phyloP scores from a whole-genome alignment of 2,329 filamentous ascomycete species.

The Scedosporium boydii region DNA sequence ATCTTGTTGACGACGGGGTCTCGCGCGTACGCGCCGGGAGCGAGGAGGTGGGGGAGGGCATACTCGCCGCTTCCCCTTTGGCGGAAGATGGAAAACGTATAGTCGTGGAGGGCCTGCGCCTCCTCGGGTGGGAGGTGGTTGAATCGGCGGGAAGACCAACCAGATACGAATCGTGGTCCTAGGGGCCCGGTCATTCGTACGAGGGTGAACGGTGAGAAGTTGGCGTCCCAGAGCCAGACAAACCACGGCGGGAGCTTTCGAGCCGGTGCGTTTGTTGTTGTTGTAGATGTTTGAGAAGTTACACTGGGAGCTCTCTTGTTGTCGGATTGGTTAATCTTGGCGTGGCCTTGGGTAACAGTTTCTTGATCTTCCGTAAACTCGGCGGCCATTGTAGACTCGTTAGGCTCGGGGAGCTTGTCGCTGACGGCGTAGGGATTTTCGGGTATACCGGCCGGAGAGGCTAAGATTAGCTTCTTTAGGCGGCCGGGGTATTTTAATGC shows the following conservation, averaged over 20 bases:
- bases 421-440: constrained; percentile 86
- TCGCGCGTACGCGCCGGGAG: constrained; percentile 85
- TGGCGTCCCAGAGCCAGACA: constrained; percentile 91
- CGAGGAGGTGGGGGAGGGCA: constrained; percentile 82
- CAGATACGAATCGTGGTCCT: constrained; percentile 83
- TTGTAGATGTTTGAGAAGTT: constrained; percentile 29
- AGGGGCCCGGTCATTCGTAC: constrained; percentile 82
- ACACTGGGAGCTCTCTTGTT: constrained; percentile 7
- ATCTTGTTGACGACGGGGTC: constrained; percentile 82
- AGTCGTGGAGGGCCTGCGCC: constrained; percentile 78
- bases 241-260: constrained; percentile 74
- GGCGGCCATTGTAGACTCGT: constrained; percentile 61
- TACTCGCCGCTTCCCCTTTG: constrained; percentile 92
- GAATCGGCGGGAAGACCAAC: constrained; percentile 90
- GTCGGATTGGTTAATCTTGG: constrained; percentile 15
- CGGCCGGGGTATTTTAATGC: constrained; percentile 92
- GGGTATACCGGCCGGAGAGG: constrained; percentile 87
- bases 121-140: constrained; percentile 75
- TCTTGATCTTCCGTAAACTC: constrained; percentile 73
- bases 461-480: constrained; percentile 91
- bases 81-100: constrained; percentile 88
- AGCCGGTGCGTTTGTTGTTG: constrained; percentile 25
- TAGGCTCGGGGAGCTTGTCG: constrained; percentile 69
- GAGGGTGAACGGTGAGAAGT: constrained; percentile 88
- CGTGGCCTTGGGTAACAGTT: constrained; percentile 30